A percentile compares a stretch with the other conserved stretches of the same genome.
Conservation (phyloP, 2,329 filamentous ascomycete genomes). For the Colletotrichum sp. region DNA sequence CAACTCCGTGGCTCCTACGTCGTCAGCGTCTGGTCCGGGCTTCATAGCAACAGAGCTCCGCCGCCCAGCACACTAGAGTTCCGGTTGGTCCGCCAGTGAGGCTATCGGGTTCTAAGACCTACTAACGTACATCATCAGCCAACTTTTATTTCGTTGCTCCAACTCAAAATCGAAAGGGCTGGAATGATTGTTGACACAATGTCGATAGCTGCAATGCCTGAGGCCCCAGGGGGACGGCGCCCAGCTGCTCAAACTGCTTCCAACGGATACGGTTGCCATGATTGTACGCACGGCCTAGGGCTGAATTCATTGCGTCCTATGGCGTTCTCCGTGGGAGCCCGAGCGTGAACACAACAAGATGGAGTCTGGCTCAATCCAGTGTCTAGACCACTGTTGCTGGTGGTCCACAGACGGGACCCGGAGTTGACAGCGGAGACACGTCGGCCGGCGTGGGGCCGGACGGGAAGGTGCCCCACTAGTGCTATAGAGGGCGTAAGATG, state of each 20-base stretch:
- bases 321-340: not conserved
- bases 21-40: not conserved
- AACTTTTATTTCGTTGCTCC: not conserved
- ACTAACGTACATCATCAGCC: not conserved
- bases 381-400: not conserved
- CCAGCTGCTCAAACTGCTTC: not conserved
- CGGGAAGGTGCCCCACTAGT: not conserved
- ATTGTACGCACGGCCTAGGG: not conserved
- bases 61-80: not conserved
- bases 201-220: not conserved
- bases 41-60: not conserved
- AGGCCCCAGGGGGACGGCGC: not conserved
- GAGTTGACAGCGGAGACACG: not conserved
- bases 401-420: not conserved
- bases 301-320: not conserved
- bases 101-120: not conserved
- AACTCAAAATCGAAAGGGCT: not conserved
- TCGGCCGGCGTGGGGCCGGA: constrained; percentile 1
- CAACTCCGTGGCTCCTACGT: not conserved
- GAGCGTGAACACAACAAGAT: not conserved
- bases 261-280: not conserved
- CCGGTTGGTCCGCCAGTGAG: not conserved
- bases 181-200: not conserved
- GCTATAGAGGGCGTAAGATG: not conserved
- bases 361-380: not conserved